Base-by-base conservation (phyloP, 306 rosid genomes). In the Gleditsia sinensis region DNA sequence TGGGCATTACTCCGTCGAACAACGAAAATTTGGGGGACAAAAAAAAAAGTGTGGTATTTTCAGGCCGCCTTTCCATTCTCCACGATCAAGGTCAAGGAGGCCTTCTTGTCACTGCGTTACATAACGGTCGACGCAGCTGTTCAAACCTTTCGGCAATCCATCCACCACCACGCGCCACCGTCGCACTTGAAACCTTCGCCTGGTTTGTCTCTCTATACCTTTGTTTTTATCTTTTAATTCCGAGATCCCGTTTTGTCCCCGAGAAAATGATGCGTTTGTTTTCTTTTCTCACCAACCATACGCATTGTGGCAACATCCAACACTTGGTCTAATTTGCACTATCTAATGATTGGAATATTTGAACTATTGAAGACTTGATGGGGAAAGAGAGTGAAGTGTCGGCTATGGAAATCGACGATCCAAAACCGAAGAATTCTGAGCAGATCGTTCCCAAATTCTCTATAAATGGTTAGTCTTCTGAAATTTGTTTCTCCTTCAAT, bases 361-460 rank as follows among this genome's bases (percentile, higher is more conserved):
- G 78, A 74, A 69, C 5, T 24, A 37, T 34, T 57, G 46, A 71
- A 62, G 82, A 59, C 39, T 64, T 12, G 60, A 86, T 85, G 91
- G 80, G 73, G 49, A 89, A 91, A 76, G 89, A 89, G 63, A 81
- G 7, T 69, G 83, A 81, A 82, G 66, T 73, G 60, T 79, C 87
- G 70, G 80, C 86, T 50, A 90, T 94, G 98, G 97, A 91, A 82
- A 78, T 94, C 64, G 98, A 94, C 69, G 80, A 79, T 70, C 73
- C 82, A 1, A 91, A 86, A 40, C 65, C 87, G 20, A 80, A 73
- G 55, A 40, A 28, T 61, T 82, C 90, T 12, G 93, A 91, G 82
- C 91, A 81, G 87, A 82, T 82, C 65, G 57, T 46, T 74, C 88
- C 89, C 72, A 94, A 90, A 75, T 94, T 91, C 82, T 91, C 98